A percentile compares a stretch with the other conserved stretches of the same genome.
These are phyloP conservation scores for Nemania diffusa DNA, from an alignment of 2,329 filamentous ascomycete species.

Conservation along the genomic window DNA sequence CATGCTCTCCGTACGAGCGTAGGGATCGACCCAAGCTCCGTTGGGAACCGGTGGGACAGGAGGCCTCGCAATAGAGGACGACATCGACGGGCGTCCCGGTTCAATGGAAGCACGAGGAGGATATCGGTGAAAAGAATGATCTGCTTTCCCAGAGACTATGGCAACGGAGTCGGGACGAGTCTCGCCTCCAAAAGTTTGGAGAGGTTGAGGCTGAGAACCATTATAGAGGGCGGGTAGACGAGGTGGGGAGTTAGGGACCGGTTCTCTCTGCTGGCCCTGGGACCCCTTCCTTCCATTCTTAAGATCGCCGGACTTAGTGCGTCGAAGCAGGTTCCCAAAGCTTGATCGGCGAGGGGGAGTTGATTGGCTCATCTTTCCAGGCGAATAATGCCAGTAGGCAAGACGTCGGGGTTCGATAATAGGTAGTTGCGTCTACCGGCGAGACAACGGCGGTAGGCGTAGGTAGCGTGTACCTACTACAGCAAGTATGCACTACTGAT, in stretches of 20 bases:
- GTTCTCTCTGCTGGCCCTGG: constrained; percentile 63
- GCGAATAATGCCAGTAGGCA: constrained; percentile 37
- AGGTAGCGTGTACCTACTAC: constrained; percentile 23
- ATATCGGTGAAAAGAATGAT: constrained; percentile 49
- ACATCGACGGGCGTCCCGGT: constrained; percentile 55
- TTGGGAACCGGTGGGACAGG: constrained; percentile 72
- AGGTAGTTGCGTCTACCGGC: constrained; percentile 32
- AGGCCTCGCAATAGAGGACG: constrained; percentile 61
- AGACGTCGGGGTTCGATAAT: constrained; percentile 27
- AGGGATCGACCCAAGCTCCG: constrained; percentile 76
- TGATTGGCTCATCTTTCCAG: constrained; percentile 48
- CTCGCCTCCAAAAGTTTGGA: constrained; percentile 52
- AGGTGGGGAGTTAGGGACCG: constrained; percentile 68
- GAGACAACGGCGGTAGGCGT: constrained; percentile 24
- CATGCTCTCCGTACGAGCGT: constrained; percentile 91
- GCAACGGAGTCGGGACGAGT: constrained; percentile 49
- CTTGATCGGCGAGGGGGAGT: constrained; percentile 57
- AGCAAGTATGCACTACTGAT: constrained; percentile 33
- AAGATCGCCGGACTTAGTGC: constrained; percentile 65
- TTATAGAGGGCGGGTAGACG: constrained; percentile 62
- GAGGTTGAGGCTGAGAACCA: constrained; percentile 49
- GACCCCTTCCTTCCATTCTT: constrained; percentile 63
- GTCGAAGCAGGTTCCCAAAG: constrained; percentile 63
- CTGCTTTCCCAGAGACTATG: constrained; percentile 48
- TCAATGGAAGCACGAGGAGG: constrained; percentile 65